Base-by-base conservation (phyloP, 257 asterid genomes). In the Euphrasia confusa region DNA sequence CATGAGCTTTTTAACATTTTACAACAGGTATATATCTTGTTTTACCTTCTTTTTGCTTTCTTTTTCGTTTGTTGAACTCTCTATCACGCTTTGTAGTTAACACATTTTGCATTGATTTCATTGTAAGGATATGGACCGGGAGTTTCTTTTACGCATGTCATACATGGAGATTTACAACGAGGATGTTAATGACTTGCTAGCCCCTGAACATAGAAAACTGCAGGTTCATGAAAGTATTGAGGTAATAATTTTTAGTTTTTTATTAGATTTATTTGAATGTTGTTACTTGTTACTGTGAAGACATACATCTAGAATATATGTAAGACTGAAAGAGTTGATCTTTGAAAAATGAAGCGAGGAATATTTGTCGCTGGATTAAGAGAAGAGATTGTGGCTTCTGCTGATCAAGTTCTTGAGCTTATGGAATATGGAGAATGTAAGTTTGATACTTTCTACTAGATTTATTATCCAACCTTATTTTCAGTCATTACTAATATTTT, bases 141-240 rank as follows among this genome's bases (percentile, higher is more conserved):
- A 92, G 73, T 92, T 86, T 74, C 95, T 92, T 42, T 54, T 92
- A 27, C 90, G 99, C n/a, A 92, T 92, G 99, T 92, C 99, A 12
- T 89, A 92, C 57, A 80, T 92, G 95, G 99, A 92, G 75, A 92
- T 92, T 45, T 92, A 89, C 77, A 92, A 92, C 54, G 99, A 92
- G 80, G 99, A 92, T 68, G 85, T 92, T 68, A 92, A 92, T 81
- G 99, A 92, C 73, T 74, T 92, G 76, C 69, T 92, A 74, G 99
- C 84, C 54, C 99, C 99, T n/a, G 96, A 89, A 76, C 89, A 89
- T 64, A 83, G 94, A 49, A 89, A 78, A 67, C 74, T 92, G 65
- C 97, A 92, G 76, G 87, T 92, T 71, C 99, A 92, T 76, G 97
- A 92, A 77, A 89, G 95, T 63, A 71, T 86, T 44, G 99, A 92